Evolutionary conservation across 164 flowering plant genomes (phyloP).

Genomic region (Aristolochia contorta): DNA sequence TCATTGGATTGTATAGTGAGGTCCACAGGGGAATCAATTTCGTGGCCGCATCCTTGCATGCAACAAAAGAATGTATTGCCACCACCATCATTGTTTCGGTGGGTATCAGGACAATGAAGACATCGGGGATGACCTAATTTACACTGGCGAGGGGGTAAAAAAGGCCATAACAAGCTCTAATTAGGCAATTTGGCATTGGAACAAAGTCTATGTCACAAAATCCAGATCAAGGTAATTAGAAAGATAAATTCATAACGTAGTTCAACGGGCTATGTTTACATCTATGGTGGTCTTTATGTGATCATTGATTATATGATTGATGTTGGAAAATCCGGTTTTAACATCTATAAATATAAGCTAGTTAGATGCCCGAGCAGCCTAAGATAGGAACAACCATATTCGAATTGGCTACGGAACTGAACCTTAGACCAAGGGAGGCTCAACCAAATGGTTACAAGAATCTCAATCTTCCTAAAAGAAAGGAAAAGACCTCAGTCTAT

Average conservation of each 20-base stretch:
- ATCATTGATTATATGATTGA: conserved; percentile 66
- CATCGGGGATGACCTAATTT: conserved; percentile 53
- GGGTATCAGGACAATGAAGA: conserved; percentile 90
- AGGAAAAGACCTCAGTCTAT: conserved; percentile 53
- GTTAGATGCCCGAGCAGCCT: conserved; percentile 61
- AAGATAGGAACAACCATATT: conserved; percentile 71
- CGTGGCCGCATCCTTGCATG: too few species aligned
- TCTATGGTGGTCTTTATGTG: conserved; percentile 83
- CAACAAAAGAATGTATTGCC: too few species aligned
- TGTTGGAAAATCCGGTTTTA: conserved; percentile 81
- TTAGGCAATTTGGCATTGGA: conserved; percentile 84
- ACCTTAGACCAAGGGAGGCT: conserved; percentile 28
- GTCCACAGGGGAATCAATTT: too few species aligned
- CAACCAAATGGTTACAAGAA: conserved; percentile 56
- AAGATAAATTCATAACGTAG: conserved; percentile 50
- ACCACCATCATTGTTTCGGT: too few species aligned
- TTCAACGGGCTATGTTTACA: conserved; percentile 48
- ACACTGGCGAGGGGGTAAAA: conserved; percentile 88
- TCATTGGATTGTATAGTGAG: too few species aligned
- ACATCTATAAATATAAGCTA: conserved; percentile 73
- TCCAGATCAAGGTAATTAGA: conserved; percentile 77
- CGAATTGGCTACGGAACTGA: conserved; percentile 45
- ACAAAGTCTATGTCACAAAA: conserved; percentile 66
- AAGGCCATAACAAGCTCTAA: conserved; percentile 43
- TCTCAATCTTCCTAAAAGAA: conserved; percentile 54